A percentile compares a stretch with the other conserved stretches of the same genome.
Conservation (phyloP, 768 basidiomycete genomes). For the Serpula lacrymans region DNA sequence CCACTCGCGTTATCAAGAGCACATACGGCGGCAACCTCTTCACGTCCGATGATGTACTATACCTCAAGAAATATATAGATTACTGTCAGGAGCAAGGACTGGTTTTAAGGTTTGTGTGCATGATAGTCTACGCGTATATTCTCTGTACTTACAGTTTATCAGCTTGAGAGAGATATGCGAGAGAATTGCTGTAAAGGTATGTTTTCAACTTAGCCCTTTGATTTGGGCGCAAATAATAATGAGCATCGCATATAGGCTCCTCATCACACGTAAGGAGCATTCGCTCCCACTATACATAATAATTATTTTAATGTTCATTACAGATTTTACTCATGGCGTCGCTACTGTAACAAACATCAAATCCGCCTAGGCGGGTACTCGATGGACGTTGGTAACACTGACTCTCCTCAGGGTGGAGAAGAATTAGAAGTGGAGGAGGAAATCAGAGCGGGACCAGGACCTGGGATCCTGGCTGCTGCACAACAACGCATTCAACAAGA, state of each 20-base stretch:
- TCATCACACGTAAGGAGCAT: conserved; percentile 71
- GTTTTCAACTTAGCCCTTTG: conserved; percentile 9
- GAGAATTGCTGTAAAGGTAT: conserved; percentile 76
- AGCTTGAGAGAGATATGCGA: conserved; percentile 80
- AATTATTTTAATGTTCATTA: conserved; percentile 3
- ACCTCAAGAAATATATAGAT: conserved; percentile 85
- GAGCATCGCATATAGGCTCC: conserved; percentile 54
- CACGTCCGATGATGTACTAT: conserved; percentile 77
- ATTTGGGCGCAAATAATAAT: conserved; percentile 6
- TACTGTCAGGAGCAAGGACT: conserved; percentile 87
- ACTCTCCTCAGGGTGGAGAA: conserved; percentile 41
- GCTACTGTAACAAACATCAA: conserved; percentile 91
- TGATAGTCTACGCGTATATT: not conserved
- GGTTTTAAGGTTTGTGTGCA: conserved; percentile 62
- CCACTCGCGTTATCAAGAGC: conserved; percentile 79
- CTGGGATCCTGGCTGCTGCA: conserved; percentile 44
- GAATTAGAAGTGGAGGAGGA: conserved; percentile 40
- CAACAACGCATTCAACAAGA: conserved; percentile 39
- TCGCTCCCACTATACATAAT: conserved; percentile 1
- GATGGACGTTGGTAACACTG: conserved; percentile 62
- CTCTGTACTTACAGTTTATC: conserved; percentile 27
- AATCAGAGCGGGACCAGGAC: conserved; percentile 32
- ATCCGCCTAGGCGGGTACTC: conserved; percentile 83
- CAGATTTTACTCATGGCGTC: conserved; percentile 88
- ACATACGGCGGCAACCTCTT: conserved; percentile 89